A percentile compares a stretch with the other conserved stretches of the same genome.
Evolutionary conservation across 805 yeast species (phyloP).

Genomic region (Kuraishia cidri): DNA sequence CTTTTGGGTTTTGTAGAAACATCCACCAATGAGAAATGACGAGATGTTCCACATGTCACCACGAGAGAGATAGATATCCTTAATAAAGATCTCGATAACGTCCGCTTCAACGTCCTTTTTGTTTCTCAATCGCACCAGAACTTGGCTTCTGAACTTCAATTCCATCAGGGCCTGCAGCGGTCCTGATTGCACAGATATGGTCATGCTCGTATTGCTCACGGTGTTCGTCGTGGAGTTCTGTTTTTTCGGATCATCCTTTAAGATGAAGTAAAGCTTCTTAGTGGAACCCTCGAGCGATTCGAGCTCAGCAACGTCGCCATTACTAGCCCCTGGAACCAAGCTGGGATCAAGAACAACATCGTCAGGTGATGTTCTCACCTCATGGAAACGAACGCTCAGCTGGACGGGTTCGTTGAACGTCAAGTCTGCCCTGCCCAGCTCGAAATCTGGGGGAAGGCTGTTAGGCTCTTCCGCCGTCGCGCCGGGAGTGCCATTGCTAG

Average conservation of each 20-base stretch:
- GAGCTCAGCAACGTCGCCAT: constrained; percentile 74
- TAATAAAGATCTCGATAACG: constrained; percentile 70
- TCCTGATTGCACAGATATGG: constrained; percentile 50
- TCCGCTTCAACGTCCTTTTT: constrained; percentile 59
- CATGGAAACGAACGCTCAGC: constrained; percentile 58
- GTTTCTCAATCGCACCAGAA: constrained; percentile 41
- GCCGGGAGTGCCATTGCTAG: constrained; percentile 1
- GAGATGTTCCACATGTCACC: constrained; percentile 92
- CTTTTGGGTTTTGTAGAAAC: constrained; percentile 61
- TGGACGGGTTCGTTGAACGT: constrained; percentile 23
- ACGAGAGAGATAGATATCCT: constrained; percentile 73
- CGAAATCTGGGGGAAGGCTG: too few relatives aligned
- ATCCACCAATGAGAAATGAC: constrained; percentile 45
- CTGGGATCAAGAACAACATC: constrained; percentile 56
- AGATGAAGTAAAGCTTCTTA: constrained; percentile 33
- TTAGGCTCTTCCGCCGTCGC: not conserved
- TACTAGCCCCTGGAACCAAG: constrained; percentile 50
- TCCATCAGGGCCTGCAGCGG: constrained; percentile 53
- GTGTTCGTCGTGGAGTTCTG: constrained; percentile 8
- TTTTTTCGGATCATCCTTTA: constrained; percentile 18
- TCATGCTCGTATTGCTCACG: constrained; percentile 15
- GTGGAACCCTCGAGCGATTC: constrained; percentile 29
- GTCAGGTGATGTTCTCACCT: constrained; percentile 44
- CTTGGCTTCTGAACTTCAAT: constrained; percentile 59
- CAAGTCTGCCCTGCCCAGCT: constrained; percentile 3